phyloP scores from a whole-genome alignment of 768 basidiomycete genomes.

The Podaxis sp. region DNA sequence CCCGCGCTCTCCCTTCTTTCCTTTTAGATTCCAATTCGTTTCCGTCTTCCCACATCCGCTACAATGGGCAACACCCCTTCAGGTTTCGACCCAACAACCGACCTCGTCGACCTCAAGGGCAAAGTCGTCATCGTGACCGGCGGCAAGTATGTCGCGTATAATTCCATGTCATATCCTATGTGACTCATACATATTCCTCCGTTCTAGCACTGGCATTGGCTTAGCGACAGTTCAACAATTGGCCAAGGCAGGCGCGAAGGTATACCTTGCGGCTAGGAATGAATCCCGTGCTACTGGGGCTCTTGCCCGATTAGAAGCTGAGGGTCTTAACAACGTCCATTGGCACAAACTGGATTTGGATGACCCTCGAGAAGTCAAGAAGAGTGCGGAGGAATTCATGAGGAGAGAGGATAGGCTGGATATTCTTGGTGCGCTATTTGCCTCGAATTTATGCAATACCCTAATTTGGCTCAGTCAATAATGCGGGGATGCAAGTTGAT shows the following conservation, averaged over 20 bases:
- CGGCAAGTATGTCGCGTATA: not conserved
- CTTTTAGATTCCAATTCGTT: no score
- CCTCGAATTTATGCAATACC: not conserved
- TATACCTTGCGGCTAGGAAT: conserved; percentile 55
- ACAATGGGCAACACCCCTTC: not conserved
- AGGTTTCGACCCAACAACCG: conserved; percentile 6
- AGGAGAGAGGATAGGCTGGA: conserved; percentile 51
- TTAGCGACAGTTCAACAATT: conserved; percentile 2
- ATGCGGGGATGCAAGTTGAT: conserved; percentile 45
- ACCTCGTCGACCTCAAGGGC: conserved; percentile 7
- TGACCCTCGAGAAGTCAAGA: conserved; percentile 44
- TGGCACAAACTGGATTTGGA: conserved; percentile 53
- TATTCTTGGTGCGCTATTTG: conserved; percentile 40
- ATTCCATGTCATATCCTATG: not conserved
- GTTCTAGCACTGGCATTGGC: conserved; percentile 7
- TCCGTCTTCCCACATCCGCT: not conserved
- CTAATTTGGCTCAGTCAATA: conserved; percentile 43
- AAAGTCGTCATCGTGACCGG: conserved; percentile 12
- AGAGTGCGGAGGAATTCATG: conserved; percentile 47
- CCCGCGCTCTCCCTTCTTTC: no score
- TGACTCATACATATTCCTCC: not conserved
- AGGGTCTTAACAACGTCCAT: conserved; percentile 45
- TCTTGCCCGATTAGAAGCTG: conserved; percentile 31
- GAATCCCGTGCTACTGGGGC: conserved; percentile 47
- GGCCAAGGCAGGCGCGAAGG: conserved; percentile 15